These are phyloP conservation scores for Jacaranda mimosifolia DNA, from an alignment of 257 asterid genomes.

Conservation along the genomic window DNA sequence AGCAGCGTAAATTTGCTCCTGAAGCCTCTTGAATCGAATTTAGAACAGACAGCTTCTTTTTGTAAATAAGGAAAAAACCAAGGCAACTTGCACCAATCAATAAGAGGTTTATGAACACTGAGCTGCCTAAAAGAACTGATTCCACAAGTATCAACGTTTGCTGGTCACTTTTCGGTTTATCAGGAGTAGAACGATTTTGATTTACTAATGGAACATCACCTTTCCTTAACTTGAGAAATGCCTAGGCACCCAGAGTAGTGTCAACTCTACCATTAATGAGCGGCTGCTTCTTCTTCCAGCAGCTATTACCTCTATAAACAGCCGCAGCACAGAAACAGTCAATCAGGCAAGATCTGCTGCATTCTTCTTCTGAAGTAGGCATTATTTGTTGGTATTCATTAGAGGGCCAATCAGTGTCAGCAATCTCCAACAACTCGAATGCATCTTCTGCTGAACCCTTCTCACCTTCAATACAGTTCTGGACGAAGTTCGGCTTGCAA, in stretches of 20 bases:
- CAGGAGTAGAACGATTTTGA: background rate
- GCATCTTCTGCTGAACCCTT: constrained; percentile 10
- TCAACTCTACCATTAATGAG: constrained; percentile 65
- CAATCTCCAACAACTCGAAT: constrained; percentile 36
- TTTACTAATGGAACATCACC: constrained; percentile 24
- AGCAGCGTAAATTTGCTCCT: constrained; percentile 38
- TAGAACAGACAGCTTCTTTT: background rate
- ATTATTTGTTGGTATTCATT: constrained; percentile 45
- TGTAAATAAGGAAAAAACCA: constrained; percentile 35
- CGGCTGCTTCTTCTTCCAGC: constrained; percentile 83
- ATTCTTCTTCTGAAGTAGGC: constrained; percentile 36
- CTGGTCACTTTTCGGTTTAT: constrained; percentile 18
- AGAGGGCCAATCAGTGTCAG: constrained; percentile 49
- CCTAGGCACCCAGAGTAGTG: constrained; percentile 20
- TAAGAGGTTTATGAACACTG: constrained; percentile 51
- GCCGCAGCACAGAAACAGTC: constrained; percentile 74
- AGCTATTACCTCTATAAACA: constrained; percentile 42
- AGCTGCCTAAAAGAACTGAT: constrained; percentile 59
- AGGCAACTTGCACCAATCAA: constrained; percentile 39
- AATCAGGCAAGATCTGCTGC: constrained; percentile 51
- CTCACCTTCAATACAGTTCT: constrained; percentile 43
- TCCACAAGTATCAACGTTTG: constrained; percentile 39
- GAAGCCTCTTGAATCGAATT: background rate
- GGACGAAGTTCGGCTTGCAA: constrained; percentile 51
- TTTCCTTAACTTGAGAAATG: constrained; percentile 57